Percentiles rank a stretch among this genome's conserved stretches.
phyloP scores from a whole-genome alignment of 2,329 filamentous ascomycete genomes.

The Talaromyces sp. region DNA sequence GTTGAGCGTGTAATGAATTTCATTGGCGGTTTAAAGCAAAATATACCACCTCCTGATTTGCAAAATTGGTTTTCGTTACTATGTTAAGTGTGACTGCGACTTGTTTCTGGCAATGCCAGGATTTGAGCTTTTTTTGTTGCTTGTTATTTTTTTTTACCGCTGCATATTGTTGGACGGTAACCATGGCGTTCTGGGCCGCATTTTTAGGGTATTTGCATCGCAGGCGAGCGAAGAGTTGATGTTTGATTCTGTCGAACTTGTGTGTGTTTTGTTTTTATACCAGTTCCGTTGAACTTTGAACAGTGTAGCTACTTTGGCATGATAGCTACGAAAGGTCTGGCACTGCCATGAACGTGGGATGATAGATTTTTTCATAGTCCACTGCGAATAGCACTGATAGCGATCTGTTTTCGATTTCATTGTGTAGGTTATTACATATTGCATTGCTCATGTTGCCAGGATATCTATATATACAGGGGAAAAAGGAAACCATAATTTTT shows the following conservation, averaged over 20 bases:
- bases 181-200: constrained; percentile 7
- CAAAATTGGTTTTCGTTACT: not conserved
- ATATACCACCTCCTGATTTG: not conserved
- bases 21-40: constrained; percentile 1
- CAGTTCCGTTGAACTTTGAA: not conserved
- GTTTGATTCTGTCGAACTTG: not conserved
- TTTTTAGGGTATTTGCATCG: constrained; percentile 11
- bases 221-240: constrained; percentile 12
- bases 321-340: not conserved
- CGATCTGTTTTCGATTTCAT: not conserved
- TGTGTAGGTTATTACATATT: not conserved
- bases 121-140: constrained; percentile 9
- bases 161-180: not conserved
- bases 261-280: not conserved
- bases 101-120: not conserved
- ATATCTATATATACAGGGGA: not conserved
- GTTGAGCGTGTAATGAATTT: not conserved
- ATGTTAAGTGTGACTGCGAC: not conserved
- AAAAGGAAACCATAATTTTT: too few species aligned
- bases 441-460: not conserved
- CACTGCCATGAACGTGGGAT: not conserved
- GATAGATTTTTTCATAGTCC: not conserved
- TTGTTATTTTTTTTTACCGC: constrained; percentile 8
- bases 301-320: not conserved
- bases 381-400: not conserved